Conservation (phyloP, 1,139 yeast species). For the Pichia sp. region DNA sequence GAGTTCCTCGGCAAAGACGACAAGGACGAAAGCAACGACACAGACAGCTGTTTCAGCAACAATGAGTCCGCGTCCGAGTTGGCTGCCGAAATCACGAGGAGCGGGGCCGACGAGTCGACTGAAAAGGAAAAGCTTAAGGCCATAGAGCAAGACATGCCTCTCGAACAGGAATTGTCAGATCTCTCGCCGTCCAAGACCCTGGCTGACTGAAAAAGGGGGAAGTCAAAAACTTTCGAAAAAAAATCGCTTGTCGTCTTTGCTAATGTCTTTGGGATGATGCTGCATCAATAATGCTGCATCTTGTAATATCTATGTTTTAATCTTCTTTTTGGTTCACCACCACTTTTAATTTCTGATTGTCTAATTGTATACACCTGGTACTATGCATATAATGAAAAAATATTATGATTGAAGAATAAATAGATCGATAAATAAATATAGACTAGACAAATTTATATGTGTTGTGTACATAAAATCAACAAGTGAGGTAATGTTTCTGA, state of each 20-base stretch:
- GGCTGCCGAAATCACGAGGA: background rate
- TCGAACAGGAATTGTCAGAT: background rate
- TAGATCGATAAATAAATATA: constrained; percentile 8
- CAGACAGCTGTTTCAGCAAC: background rate
- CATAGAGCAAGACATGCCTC: background rate
- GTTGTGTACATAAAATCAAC: background rate
- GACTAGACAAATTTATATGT: background rate
- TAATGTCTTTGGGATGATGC: background rate
- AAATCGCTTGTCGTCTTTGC: no score
- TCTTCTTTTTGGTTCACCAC: background rate
- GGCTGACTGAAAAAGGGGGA: background rate
- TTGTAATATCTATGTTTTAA: background rate
- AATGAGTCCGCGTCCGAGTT: background rate
- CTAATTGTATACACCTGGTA: background rate
- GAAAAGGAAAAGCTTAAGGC: background rate
- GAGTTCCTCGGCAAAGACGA: background rate
- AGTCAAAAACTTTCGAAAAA: background rate
- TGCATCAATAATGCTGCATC: background rate
- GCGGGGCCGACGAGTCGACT: background rate
- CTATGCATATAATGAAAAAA: background rate
- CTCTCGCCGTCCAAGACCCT: background rate
- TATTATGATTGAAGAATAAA: constrained; percentile 8
- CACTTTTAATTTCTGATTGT: no score
- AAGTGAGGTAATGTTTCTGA: background rate
- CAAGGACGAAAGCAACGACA: background rate